These are phyloP conservation scores for Sporothrix phasma DNA, from an alignment of 2,329 filamentous ascomycete genomes.

Conservation along the genomic window DNA sequence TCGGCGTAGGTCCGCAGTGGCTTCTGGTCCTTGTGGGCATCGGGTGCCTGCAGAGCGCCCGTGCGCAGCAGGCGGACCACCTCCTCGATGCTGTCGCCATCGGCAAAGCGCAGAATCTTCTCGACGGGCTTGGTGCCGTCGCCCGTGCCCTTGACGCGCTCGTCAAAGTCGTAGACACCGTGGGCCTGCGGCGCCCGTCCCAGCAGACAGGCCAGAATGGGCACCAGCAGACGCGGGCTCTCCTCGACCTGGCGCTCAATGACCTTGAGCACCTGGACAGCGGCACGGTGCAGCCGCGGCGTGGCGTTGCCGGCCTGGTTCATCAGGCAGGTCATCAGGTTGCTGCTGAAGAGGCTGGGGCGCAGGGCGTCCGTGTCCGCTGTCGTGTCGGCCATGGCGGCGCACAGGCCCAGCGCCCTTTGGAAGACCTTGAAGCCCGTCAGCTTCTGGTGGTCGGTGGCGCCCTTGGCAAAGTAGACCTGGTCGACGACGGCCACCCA, in stretches of 20 bases:
- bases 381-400: constrained; percentile 17
- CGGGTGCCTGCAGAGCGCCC: constrained; percentile 26
- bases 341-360: constrained; percentile 64
- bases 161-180: constrained; percentile 73
- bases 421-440: constrained; percentile 84
- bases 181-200: constrained; percentile 37
- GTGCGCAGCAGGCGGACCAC: constrained; percentile 38
- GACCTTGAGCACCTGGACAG: constrained; percentile 62
- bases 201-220: constrained; percentile 58
- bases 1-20: constrained; percentile 42
- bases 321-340: constrained; percentile 70
- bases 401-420: constrained; percentile 53
- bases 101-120: constrained; percentile 54
- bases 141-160: constrained; percentile 52
- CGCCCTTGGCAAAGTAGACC: constrained; percentile 69
- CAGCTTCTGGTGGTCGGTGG: constrained; percentile 82
- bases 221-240: constrained; percentile 47
- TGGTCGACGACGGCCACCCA: constrained; percentile 59
- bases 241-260: constrained; percentile 56
- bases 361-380: constrained; percentile 31
- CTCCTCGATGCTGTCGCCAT: constrained; percentile 43
- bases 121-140: constrained; percentile 65
- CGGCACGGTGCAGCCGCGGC: constrained; percentile 69
- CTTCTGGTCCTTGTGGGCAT: constrained; percentile 32
- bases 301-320: constrained; percentile 73